Conservation (phyloP, 2,329 filamentous ascomycete genomes). For the Neoscytalidium dimidiatum region DNA sequence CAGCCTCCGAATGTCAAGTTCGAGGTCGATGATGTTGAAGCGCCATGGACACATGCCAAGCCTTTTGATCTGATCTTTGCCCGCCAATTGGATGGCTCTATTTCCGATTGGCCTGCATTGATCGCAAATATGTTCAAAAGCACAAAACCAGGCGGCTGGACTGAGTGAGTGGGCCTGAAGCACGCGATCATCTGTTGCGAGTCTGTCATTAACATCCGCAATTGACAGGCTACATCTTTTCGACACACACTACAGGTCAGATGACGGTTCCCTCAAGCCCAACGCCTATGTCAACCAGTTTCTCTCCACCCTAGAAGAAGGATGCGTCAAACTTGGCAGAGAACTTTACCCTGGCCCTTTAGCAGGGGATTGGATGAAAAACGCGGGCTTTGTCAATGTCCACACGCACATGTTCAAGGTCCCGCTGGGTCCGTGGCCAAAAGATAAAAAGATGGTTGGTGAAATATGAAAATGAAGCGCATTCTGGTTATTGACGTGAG, state of each 20-base stretch:
- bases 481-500: background rate
- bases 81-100: constrained; percentile 52
- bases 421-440: constrained; percentile 31
- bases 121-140: constrained; percentile 42
- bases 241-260: constrained; percentile 41
- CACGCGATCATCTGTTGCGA: background rate
- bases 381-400: constrained; percentile 47
- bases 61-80: constrained; percentile 60
- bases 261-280: constrained; percentile 35
- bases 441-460: constrained; percentile 25
- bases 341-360: constrained; percentile 30
- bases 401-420: constrained; percentile 33
- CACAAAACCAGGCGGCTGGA: constrained; percentile 48
- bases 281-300: constrained; percentile 11
- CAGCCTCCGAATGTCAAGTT: constrained; percentile 61
- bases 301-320: constrained; percentile 2
- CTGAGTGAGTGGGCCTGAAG: constrained; percentile 35
- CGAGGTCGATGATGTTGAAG: constrained; percentile 64
- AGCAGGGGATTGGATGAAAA: constrained; percentile 38
- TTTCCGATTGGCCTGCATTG: constrained; percentile 57
- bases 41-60: constrained; percentile 56
- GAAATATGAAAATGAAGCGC: background rate
- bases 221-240: constrained; percentile 43
- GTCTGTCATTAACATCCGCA: background rate
- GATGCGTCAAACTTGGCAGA: constrained; percentile 21